Evolutionary conservation across 208 protist genomes (phyloP).

Genomic region (Crithidia mellificae): DNA sequence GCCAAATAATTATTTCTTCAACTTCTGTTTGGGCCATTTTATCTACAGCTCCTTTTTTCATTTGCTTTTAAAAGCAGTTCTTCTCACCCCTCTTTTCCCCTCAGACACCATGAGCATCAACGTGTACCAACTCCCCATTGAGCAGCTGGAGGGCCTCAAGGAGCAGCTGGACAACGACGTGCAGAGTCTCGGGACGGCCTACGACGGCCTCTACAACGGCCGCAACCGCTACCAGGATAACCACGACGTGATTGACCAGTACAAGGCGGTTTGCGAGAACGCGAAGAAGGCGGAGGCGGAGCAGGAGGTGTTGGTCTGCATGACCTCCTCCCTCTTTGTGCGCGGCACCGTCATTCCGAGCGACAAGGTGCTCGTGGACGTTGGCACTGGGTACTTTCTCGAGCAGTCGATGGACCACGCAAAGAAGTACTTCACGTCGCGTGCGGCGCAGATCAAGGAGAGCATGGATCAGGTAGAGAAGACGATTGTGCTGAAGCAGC

Average conservation of each 20-base stretch:
- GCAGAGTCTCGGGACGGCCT: conserved; percentile 69
- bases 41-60: not conserved
- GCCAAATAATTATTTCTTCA: too few species aligned
- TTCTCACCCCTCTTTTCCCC: not conserved
- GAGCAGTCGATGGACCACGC: conserved; percentile 76
- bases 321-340: conserved; percentile 83
- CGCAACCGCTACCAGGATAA: conserved; percentile 78
- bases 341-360: conserved; percentile 66
- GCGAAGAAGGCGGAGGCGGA: conserved; percentile 33
- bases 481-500: conserved; percentile 75
- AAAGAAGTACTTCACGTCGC: conserved; percentile 67
- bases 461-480: conserved; percentile 78
- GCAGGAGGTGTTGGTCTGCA: conserved; percentile 78
- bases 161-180: conserved; percentile 86
- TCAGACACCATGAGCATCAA: conserved; percentile 37
- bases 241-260: conserved; percentile 71
- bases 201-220: conserved; percentile 80
- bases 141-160: conserved; percentile 89
- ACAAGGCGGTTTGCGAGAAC: conserved; percentile 55
- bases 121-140: conserved; percentile 74
- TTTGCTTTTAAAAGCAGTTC: too few species aligned
- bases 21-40: too few species aligned
- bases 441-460: conserved; percentile 80
- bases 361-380: conserved; percentile 81
- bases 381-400: conserved; percentile 88